phyloP scores from a whole-genome alignment of 2,329 filamentous ascomycete genomes.

The Ascochyta clinopodiicola region DNA sequence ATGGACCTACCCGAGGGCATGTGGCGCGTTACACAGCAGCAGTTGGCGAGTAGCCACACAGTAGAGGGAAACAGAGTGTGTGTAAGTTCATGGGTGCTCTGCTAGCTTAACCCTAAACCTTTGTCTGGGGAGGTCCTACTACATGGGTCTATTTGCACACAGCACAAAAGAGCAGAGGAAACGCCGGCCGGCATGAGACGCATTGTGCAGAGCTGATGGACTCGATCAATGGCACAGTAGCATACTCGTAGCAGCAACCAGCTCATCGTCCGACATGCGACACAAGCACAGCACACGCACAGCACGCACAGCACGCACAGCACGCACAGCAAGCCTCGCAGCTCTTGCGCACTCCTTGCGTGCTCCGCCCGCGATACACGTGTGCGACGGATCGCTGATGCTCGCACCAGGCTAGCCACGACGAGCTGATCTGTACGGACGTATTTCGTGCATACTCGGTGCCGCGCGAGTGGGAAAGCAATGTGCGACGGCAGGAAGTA shows the following conservation, averaged over 20 bases:
- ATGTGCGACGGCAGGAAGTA: constrained; percentile 25
- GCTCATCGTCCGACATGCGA: constrained; percentile 10
- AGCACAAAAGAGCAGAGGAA: constrained; percentile 1
- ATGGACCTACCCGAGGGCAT: constrained; percentile 35
- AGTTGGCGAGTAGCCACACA: constrained; percentile 16
- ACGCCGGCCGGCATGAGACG: neutral
- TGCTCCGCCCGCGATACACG: constrained; percentile 14
- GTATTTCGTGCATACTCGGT: constrained; percentile 32
- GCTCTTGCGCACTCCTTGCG: constrained; percentile 13
- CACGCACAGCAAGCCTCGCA: constrained; percentile 13
- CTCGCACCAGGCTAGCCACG: constrained; percentile 20
- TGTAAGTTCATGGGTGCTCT: neutral
- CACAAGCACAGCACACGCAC: constrained; percentile 15
- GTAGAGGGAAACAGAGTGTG: constrained; percentile 5
- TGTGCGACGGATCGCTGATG: constrained; percentile 19
- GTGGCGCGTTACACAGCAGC: constrained; percentile 44
- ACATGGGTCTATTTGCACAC: neutral
- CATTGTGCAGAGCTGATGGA: constrained; percentile 5
- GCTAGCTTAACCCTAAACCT: constrained; percentile 7
- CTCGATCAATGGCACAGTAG: constrained; percentile 11
- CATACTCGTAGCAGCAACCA: constrained; percentile 9
- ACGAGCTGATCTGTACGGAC: constrained; percentile 18
- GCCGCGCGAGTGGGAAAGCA: constrained; percentile 26
- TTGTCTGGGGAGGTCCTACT: constrained; percentile 8
- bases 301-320: neutral